Evolutionary conservation across 169 alveolate genomes (phyloP), one percentile per base, ranked within the genome.

Genomic region (Cyclospora cayetanensis): DNA sequence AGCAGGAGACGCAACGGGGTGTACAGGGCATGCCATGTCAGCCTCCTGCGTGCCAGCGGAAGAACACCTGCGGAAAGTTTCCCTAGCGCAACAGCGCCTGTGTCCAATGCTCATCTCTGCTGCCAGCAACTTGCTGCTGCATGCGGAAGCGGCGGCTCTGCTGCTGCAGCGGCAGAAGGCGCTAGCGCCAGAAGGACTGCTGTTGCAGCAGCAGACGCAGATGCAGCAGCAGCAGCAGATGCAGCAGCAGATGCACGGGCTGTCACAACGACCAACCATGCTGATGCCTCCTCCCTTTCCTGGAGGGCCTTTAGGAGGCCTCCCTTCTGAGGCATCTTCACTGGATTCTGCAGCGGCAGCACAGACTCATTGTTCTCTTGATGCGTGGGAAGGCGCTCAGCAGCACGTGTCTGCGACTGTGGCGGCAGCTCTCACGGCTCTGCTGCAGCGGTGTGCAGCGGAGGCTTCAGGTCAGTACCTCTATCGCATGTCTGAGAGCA

Each of bases 361-460:
- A 7, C 42, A 29, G 0, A 41, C 86, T 0, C 66, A 76, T 34
- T 42, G 37, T 25, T 7, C 53, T 4, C n/a, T 76, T 76, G 86
- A 39, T 76, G 68, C 66, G 0, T 76, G 68, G 68, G 68, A 76
- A 42, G 86, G 68, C 39, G 86, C 86, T 0, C 22, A 76, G 42
- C 37, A 76, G 42, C 68, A 76, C 39, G 86, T 76, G 25, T 46
- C 86, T 76, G 86, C 86, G 11, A 66, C 86, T 15, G 66, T 76
- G 15, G 4, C 29, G 22, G 86, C 86, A 43, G 86, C 86, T 25
- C 29, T 76, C 20, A 66, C 43, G 4, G 63, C 86, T n/a, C 66
- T 76, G 86, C 86, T 76, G 86, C 86, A 76, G 86, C 86, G 65
- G 20, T 25, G 86, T 27, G 86, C 86, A 1, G 68, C 86, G 3